phyloP scores from a whole-genome alignment of 331 rosid genomes.

The Quercus phellos region DNA sequence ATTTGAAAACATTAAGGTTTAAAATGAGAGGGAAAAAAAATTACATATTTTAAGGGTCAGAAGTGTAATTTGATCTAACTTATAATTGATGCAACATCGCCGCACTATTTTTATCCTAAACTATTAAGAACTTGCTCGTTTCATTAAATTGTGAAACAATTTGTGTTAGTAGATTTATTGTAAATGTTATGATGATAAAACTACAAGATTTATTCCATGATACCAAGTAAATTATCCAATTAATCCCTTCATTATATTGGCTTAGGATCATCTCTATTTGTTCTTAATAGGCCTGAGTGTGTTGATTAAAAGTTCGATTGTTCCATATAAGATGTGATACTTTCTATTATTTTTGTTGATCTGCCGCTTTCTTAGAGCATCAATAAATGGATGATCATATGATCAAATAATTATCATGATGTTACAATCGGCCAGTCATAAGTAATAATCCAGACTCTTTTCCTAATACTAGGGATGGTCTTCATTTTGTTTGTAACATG shows the following conservation, averaged over 20 bases:
- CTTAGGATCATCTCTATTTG: background rate
- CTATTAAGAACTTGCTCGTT: too few relatives aligned
- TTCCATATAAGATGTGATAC: too few relatives aligned
- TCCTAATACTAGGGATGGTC: background rate
- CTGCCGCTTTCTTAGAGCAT: background rate
- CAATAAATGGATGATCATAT: background rate
- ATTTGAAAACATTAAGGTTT: too few relatives aligned
- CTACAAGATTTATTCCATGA: background rate
- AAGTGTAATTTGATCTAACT: too few relatives aligned
- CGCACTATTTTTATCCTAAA: too few relatives aligned
- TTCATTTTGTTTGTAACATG: background rate
- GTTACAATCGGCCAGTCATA: background rate
- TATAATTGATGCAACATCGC: too few relatives aligned
- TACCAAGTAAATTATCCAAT: background rate
- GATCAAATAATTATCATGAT: background rate
- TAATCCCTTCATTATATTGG: background rate
- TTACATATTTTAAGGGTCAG: too few relatives aligned
- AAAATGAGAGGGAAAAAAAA: too few relatives aligned
- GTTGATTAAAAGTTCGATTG: background rate
- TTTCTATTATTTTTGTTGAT: too few relatives aligned
- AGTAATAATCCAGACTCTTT: background rate
- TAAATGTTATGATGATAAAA: background rate
- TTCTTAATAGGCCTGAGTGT: background rate
- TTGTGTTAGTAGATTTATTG: too few relatives aligned
- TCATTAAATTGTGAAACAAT: too few relatives aligned